Conservation (phyloP, 2,329 filamentous ascomycete genomes). For the Colletotrichum filicis region DNA sequence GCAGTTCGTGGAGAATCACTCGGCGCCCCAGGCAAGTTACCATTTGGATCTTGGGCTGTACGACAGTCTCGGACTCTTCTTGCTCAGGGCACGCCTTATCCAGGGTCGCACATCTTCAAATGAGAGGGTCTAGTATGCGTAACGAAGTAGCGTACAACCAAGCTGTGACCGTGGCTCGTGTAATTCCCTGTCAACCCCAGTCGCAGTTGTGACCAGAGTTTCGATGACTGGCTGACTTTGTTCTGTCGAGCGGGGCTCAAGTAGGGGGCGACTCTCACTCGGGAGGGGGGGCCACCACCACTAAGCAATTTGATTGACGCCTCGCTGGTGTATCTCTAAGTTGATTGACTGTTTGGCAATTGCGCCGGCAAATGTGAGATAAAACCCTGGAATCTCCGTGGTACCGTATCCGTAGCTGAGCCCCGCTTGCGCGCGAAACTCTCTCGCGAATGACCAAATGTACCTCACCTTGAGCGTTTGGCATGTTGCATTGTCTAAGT, state of each 20-base stretch:
- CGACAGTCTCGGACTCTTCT: not conserved
- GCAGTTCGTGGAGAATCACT: not conserved
- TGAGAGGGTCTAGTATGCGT: not conserved
- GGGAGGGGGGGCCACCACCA: not conserved
- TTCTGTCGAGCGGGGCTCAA: conserved; percentile 2
- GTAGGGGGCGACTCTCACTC: not conserved
- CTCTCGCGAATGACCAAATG: not conserved
- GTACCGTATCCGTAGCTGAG: not conserved
- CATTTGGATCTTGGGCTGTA: not conserved
- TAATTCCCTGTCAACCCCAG: conserved; percentile 26
- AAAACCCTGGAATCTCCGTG: not conserved
- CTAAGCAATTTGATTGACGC: not conserved
- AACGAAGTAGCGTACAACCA: conserved; percentile 5
- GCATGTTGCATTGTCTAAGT: not conserved
- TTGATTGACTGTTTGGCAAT: conserved; percentile 18
- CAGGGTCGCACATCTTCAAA: not conserved
- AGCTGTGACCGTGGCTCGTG: not conserved
- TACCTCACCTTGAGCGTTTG: not conserved
- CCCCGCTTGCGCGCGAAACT: not conserved
- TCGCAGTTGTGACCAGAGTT: conserved; percentile 19
- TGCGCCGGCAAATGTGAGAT: conserved; percentile 1
- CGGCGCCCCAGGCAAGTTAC: not conserved
- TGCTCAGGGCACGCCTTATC: not conserved
- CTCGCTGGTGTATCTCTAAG: not conserved
- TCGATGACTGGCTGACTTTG: conserved; percentile 4